Conservation (phyloP, 1,284 basidiomycete species). For the Leccinum pseudoinsigne region DNA sequence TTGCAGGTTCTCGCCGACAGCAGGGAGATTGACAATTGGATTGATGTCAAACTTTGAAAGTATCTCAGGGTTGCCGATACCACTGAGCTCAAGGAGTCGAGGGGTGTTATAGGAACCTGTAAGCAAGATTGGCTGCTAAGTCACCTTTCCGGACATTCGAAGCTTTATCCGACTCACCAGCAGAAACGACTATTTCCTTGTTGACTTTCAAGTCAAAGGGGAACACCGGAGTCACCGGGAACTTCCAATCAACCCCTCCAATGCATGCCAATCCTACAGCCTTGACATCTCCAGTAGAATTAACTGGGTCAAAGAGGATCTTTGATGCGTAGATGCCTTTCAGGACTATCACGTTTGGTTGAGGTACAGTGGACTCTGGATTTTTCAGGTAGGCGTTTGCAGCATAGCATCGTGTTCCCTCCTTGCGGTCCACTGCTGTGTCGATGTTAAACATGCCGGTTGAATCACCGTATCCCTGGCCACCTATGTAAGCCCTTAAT, state of each 20-base stretch:
- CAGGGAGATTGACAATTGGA: slow-evolving; percentile 15
- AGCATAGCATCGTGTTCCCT: slow-evolving; percentile 22
- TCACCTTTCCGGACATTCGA: not conserved
- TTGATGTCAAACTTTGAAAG: slow-evolving; percentile 19
- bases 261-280: slow-evolving; percentile 17
- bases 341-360: slow-evolving; percentile 19
- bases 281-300: not conserved
- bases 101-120: slow-evolving; percentile 21
- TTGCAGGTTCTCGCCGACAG: slow-evolving; percentile 23
- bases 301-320: slow-evolving; percentile 12
- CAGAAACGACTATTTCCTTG: slow-evolving; percentile 17
- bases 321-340: slow-evolving; percentile 12
- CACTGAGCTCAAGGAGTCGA: slow-evolving; percentile 23
- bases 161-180: slow-evolving; percentile 6
- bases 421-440: slow-evolving; percentile 17
- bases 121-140: not conserved
- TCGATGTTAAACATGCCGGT: slow-evolving; percentile 26
- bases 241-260: slow-evolving; percentile 18
- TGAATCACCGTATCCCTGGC: slow-evolving; percentile 19
- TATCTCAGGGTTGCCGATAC: slow-evolving; percentile 14
- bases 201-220: slow-evolving; percentile 10
- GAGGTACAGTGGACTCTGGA: slow-evolving; percentile 13
- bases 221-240: not conserved
- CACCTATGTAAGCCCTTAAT: slow-evolving; percentile 3
- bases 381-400: slow-evolving; percentile 19